These are phyloP conservation scores for Bruguiera gymnorhiza DNA, from an alignment of 345 rosid genomes.

Conservation along the genomic window DNA sequence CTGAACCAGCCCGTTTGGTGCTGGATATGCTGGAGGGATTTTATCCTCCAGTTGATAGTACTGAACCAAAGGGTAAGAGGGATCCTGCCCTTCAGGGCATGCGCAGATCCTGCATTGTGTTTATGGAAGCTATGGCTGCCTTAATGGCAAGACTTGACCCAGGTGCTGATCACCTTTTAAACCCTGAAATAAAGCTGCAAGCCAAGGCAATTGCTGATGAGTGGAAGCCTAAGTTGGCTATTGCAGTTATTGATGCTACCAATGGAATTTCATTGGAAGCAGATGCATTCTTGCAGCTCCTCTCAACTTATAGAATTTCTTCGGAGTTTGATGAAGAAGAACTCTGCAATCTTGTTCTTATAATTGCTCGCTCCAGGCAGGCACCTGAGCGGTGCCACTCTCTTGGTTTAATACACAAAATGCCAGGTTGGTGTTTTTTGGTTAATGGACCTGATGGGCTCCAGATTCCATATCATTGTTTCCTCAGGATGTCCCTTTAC, in stretches of 20 bases:
- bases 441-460: conserved; percentile 38
- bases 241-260: conserved; percentile 44
- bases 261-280: conserved; percentile 60
- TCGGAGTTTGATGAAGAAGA: conserved; percentile 59
- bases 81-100: conserved; percentile 59
- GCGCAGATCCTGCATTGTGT: conserved; percentile 46
- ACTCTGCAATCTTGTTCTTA: conserved; percentile 64
- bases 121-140: conserved; percentile 54
- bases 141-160: conserved; percentile 49
- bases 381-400: conserved; percentile 62
- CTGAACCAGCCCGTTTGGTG: conserved; percentile 60
- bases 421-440: conserved; percentile 62
- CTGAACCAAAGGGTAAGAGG: conserved; percentile 39
- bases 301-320: conserved; percentile 62
- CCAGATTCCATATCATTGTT: conserved; percentile 28
- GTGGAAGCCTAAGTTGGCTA: conserved; percentile 63
- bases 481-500: conserved; percentile 20
- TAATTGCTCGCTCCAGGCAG: conserved; percentile 51
- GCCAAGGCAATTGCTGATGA: conserved; percentile 69
- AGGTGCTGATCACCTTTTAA: conserved; percentile 51
- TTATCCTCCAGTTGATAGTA: conserved; percentile 45
- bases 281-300: conserved; percentile 62
- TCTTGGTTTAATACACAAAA: conserved; percentile 58
- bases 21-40: conserved; percentile 55
- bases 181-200: conserved; percentile 55